Evolutionary conservation across 139 green algal species (phyloP).

Genomic region (Chlamydomonas sphaeroides): DNA sequence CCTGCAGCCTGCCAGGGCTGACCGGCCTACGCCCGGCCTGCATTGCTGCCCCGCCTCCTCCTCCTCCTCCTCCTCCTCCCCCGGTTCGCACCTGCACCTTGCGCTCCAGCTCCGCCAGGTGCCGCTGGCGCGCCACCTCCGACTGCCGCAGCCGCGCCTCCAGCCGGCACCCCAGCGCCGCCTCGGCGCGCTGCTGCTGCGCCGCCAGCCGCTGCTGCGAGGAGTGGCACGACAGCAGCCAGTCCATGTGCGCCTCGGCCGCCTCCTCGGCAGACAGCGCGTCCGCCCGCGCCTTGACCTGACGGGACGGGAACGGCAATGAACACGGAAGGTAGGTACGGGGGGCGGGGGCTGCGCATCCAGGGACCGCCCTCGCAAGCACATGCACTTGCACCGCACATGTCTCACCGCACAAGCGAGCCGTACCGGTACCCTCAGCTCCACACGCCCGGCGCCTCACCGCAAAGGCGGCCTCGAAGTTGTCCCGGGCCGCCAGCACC

Average conservation of each 20-base stretch:
- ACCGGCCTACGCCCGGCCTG: no score
- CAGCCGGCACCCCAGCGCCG: neutral
- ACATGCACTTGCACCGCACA: no score
- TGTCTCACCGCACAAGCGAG: no score
- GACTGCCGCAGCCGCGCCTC: neutral
- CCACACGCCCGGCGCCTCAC: neutral
- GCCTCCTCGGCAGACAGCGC: neutral
- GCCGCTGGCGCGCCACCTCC: constrained; percentile 1
- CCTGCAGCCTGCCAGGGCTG: no score
- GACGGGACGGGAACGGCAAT: neutral
- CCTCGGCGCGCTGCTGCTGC: constrained; percentile 2
- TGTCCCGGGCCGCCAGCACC: neutral
- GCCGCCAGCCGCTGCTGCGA: neutral
- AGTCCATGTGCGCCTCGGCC: neutral
- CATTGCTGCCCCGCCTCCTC: neutral
- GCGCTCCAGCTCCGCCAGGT: constrained; percentile 11
- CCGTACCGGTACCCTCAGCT: neutral
- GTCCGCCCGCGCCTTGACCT: constrained; percentile 13
- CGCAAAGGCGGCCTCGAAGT: neutral
- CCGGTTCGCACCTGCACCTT: neutral
- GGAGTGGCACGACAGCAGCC: constrained; percentile 20
- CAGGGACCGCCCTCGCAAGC: no score
- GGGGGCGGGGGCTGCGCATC: no score
- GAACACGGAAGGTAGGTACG: neutral
- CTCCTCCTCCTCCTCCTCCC: neutral